Conservation (phyloP, 73 alveolate genomes). For the Symbiodinium pilosum region DNA sequence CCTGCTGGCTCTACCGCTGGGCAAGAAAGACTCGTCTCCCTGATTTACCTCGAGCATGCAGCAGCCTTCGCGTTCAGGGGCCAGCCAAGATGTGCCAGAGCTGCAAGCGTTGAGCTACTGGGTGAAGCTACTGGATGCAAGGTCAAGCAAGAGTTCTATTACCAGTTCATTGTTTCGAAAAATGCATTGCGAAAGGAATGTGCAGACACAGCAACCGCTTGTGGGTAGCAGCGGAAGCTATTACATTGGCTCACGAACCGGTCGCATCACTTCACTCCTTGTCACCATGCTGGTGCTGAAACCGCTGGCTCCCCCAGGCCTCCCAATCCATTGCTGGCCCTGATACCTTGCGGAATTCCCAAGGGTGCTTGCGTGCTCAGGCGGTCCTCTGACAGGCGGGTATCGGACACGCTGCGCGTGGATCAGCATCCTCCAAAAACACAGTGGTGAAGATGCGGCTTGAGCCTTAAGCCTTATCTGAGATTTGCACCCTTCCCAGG, state of each 20-base stretch:
- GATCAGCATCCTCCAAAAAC: neutral
- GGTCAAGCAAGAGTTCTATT: neutral
- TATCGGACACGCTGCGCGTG: neutral
- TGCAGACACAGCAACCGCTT: neutral
- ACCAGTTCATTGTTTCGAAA: neutral
- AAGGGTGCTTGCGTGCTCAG: neutral
- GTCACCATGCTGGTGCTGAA: neutral
- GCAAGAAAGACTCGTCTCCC: neutral
- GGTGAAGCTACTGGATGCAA: neutral
- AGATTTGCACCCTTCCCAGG: neutral
- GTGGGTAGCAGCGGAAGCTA: neutral
- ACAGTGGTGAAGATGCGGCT: neutral
- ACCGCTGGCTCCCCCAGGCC: neutral
- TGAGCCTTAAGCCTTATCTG: neutral
- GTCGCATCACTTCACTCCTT: neutral
- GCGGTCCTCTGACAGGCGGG: neutral
- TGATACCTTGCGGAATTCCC: neutral
- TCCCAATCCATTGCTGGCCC: neutral
- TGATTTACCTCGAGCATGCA: neutral
- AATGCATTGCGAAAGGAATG: neutral
- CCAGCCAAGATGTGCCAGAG: neutral
- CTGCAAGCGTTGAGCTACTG: neutral
- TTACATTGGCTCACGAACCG: neutral
- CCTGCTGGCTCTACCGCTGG: neutral
- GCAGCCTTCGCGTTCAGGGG: neutral